Evolutionary conservation across 1,284 basidiomycete species (phyloP), one percentile per base, ranked within the genome.

Genomic region (Boletus coffeatus): DNA sequence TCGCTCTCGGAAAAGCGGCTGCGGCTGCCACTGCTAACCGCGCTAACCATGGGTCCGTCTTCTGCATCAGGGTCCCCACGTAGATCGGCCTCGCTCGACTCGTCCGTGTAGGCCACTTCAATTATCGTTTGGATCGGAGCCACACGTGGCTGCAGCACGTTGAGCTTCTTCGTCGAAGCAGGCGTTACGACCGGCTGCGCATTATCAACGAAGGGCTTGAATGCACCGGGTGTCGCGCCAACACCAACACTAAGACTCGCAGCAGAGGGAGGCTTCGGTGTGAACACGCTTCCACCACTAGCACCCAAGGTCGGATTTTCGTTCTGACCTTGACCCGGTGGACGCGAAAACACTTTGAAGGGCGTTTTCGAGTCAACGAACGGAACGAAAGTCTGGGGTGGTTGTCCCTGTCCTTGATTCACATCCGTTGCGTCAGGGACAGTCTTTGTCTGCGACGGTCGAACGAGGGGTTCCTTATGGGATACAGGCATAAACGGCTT

Each of bases 291-390:
- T 59, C 71, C 74, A 16, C 62, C 62, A 11, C 61, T 56, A 25
- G 63, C 32, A 39, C 64, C 62, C 4, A 57, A 41, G 50, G 55
- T 53, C 5, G 72, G 70, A 65, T 77, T 80, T 55, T 77, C 75
- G 36, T 76, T 73, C 57, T 80, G 79, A 50, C 64, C 64, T 52
- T 70, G 72, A 56, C 64, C 80, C 72, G 39, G 83, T 13, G 89
- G 88, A 36, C 86, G 80, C 64, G 83, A 88, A 73, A 90, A 90
- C 21, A 90, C 89, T 67, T 84, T 88, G 77, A 87, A 87, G 3
- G 87, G 85, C 10, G 84, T 81, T 64, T 80, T 78, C 16, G 79
- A 66, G 61, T 85, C 84, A 11, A 78, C 76, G 64, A 85, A 83
- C 0, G 86, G 83, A 39, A 77, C 79, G 69, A 86, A 84, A 2